These are phyloP conservation scores for Deuterostichococcus epilithicus DNA, from an alignment of 139 green algal species.

Conservation along the genomic window DNA sequence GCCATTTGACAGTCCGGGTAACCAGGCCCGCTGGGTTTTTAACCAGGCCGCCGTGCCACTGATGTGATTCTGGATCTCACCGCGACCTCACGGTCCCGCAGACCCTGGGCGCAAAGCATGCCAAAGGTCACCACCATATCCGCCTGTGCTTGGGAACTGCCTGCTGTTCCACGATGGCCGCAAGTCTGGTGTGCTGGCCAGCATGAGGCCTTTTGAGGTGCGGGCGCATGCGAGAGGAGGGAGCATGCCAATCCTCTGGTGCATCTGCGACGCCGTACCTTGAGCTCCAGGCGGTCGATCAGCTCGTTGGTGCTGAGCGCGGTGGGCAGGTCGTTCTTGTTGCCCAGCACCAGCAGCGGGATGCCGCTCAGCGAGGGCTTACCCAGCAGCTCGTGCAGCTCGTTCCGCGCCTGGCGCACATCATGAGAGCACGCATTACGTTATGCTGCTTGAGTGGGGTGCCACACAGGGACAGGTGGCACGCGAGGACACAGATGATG, in stretches of 20 bases:
- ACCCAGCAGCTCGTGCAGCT: constrained; percentile 65
- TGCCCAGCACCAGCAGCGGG: constrained; percentile 95
- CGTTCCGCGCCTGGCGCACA: constrained; percentile 15
- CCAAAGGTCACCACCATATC: too few species aligned
- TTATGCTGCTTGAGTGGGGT: too few species aligned
- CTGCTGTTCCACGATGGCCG: too few species aligned
- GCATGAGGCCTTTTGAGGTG: too few species aligned
- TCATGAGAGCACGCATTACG: background rate
- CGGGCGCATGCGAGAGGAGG: background rate
- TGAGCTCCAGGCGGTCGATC: constrained; percentile 75
- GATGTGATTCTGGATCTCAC: too few species aligned
- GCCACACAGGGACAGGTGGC: too few species aligned
- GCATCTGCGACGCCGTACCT: constrained; percentile 35
- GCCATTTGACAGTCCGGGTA: too few species aligned
- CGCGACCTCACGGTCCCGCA: constrained; percentile 84
- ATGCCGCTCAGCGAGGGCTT: constrained; percentile 72
- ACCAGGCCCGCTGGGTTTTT: too few species aligned
- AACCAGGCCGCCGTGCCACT: too few species aligned
- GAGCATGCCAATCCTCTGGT: background rate
- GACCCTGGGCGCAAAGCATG: constrained; percentile 24
- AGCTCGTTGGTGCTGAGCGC: constrained; percentile 73
- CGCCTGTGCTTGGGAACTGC: too few species aligned
- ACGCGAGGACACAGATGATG: too few species aligned
- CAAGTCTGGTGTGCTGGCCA: too few species aligned
- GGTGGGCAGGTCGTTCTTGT: constrained; percentile 94